Evolutionary conservation across 768 basidiomycete species (phyloP).

Genomic region (Lanmaoa rubissima): DNA sequence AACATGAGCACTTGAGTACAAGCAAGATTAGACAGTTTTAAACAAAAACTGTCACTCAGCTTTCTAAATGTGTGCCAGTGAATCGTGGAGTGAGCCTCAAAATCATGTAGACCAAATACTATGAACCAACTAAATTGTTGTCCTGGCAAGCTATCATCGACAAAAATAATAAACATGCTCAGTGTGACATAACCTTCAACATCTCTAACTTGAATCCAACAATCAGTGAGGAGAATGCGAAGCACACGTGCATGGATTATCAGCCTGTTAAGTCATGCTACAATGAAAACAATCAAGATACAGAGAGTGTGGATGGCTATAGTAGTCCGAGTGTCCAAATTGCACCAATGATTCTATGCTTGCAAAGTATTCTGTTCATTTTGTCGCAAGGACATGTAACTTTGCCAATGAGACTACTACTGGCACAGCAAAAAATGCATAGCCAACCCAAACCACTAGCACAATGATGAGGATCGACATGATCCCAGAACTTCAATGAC

Average conservation of each 20-base stretch:
- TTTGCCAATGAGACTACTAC: constrained; percentile 68
- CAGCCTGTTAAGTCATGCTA: not conserved
- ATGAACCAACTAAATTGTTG: not conserved
- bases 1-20: too few relatives aligned
- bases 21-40: too few relatives aligned
- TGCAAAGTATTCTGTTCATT: constrained; percentile 27
- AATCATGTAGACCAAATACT: too few relatives aligned
- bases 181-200: too few relatives aligned
- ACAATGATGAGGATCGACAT: not conserved
- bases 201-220: not conserved
- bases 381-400: constrained; percentile 54
- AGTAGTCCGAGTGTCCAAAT: not conserved
- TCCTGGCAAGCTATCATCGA: not conserved
- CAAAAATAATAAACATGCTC: too few relatives aligned
- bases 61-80: too few relatives aligned
- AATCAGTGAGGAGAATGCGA: not conserved
- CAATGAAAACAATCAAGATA: not conserved
- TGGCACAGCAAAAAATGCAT: constrained; percentile 71
- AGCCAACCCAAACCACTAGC: constrained; percentile 77
- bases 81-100: too few relatives aligned
- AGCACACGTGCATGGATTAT: not conserved
- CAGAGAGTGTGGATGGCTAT: not conserved
- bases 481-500: not conserved
- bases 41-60: too few relatives aligned
- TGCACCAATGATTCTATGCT: not conserved